Evolutionary conservation across 176 grass and related monocot genomes (phyloP), one percentile per base, ranked within the genome.

Genomic region (Puya raimondii): DNA sequence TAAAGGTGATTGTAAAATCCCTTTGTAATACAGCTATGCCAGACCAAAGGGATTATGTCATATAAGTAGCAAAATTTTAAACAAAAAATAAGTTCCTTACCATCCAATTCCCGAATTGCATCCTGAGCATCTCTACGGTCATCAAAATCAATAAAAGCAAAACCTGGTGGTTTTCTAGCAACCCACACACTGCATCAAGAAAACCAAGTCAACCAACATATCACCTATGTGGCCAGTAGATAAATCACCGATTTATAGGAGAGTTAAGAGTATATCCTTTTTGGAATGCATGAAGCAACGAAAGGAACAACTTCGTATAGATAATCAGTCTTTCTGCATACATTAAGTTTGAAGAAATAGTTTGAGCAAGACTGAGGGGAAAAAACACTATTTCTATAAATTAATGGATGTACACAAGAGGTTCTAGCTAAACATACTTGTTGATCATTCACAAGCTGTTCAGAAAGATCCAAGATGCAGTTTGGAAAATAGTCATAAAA

Each of bases 141-240:
- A 76, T 96, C 93, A 69, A 92, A 92, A 65, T 96, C 93, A 52
- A 96, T 79, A 68, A 96, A 96, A 48, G 89, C 93, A 87, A 92
- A 96, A 73, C 93, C 93, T 16, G 93, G 88, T 76, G 93, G 93
- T 72, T 92, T 96, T 52, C 93, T 87, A 15, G 93, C 93, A 68
- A 96, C 86, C 89, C 93, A 96, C 1, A 96, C 93, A 79, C 86
- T 90, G 79, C 82, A 92, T 63, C 47, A 15, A 76, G 56, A 58
- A 75, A 20, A 81, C 11, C 15, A 69, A 51, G 20, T 10, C 16
- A 18, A 26, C 27, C 12, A 58, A 65, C 23, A 23, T 17, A 65
- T 25, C 17, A 25, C 63, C 21, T 65, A 26, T 12, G 12, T 13
- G 12, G 25, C 63, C 4, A n/a, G 53, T n/a, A 56, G 16, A 56